phyloP scores from a whole-genome alignment of 371 early-diverging fungal genomes.

The Syncephalastrum sp. region DNA sequence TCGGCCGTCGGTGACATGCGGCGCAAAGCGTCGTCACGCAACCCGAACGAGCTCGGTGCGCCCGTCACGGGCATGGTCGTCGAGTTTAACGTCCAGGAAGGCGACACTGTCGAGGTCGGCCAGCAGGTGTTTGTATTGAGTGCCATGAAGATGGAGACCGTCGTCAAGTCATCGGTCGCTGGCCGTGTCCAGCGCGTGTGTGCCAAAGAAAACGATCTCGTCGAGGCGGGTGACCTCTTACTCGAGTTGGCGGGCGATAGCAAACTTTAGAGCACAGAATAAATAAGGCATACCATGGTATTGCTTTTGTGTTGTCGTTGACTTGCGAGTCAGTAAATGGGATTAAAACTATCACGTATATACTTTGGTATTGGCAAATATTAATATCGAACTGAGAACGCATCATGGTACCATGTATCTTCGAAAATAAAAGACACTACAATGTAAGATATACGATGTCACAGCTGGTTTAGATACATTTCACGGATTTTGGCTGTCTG shows the following conservation, averaged over 20 bases:
- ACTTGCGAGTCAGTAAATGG: background rate
- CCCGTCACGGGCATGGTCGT: constrained; percentile 46
- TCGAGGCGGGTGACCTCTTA: constrained; percentile 37
- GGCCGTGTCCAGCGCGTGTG: constrained; percentile 27
- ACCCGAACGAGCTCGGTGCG: constrained; percentile 23
- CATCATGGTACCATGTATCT: too few relatives aligned
- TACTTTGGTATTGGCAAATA: too few relatives aligned
- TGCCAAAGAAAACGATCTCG: constrained; percentile 29
- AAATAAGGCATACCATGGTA: background rate
- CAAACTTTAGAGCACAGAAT: constrained; percentile 20
- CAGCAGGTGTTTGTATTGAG: constrained; percentile 41
- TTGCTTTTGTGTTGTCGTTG: background rate
- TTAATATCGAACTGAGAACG: too few relatives aligned
- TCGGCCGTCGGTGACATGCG: constrained; percentile 24
- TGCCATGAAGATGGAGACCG: constrained; percentile 51
- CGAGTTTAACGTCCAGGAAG: constrained; percentile 28
- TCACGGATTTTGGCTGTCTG: too few relatives aligned
- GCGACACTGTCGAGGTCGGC: constrained; percentile 23
- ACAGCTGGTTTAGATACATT: too few relatives aligned
- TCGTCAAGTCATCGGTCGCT: constrained; percentile 20
- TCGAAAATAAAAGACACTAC: too few relatives aligned
- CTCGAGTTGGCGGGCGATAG: constrained; percentile 30
- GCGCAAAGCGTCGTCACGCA: constrained; percentile 28
- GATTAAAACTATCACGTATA: too few relatives aligned
- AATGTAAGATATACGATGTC: too few relatives aligned